Evolutionary conservation across 306 rosid species (phyloP).

Genomic region (Sindora glabra): DNA sequence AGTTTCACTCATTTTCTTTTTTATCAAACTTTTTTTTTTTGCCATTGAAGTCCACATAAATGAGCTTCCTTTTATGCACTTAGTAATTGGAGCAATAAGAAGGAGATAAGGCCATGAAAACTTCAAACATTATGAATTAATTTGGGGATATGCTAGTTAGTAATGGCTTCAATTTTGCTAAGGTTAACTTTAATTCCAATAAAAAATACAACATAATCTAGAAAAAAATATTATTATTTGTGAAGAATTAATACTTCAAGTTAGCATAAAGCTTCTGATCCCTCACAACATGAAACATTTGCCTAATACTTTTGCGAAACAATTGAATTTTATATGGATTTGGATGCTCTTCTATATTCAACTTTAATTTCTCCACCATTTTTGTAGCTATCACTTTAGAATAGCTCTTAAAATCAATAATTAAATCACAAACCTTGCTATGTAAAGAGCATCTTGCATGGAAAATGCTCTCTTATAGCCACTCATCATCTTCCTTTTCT

Average conservation of each 20-base stretch:
- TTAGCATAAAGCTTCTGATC: not conserved
- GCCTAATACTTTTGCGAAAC: not conserved
- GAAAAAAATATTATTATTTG: not conserved
- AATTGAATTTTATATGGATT: not conserved
- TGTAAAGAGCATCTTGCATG: not conserved
- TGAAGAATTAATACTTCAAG: not conserved
- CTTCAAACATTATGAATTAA: not conserved
- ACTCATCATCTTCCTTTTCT: not conserved
- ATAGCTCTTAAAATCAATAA: not conserved
- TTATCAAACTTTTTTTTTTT: not conserved
- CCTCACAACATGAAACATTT: not conserved
- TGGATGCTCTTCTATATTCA: not conserved
- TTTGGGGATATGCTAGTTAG: not conserved
- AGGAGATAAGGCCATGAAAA: too few species aligned
- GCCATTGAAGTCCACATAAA: not conserved
- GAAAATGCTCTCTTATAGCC: not conserved
- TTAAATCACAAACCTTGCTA: not conserved
- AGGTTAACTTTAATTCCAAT: not conserved
- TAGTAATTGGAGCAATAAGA: not conserved
- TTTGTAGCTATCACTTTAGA: not conserved
- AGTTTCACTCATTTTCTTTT: not conserved
- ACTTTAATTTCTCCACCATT: not conserved
- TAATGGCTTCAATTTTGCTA: not conserved
- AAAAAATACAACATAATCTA: not conserved
- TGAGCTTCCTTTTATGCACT: not conserved